Base-by-base conservation (phyloP, 768 basidiomycete species). In the Astraeus odoratus region DNA sequence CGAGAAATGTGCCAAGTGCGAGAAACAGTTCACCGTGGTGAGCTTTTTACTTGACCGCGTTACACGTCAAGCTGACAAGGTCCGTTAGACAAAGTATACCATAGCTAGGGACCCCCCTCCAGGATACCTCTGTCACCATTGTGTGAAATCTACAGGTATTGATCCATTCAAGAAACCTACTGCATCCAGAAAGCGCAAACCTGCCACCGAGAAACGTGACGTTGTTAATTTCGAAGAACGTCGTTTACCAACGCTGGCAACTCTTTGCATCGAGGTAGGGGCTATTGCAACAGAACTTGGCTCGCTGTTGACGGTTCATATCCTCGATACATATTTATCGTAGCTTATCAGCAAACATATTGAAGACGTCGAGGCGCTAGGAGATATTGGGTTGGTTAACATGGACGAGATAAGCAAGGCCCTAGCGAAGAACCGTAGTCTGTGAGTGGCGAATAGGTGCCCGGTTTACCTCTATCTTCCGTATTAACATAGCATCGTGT, bases 131-230 rank as follows among this genome's bases (percentile, higher is more conserved):
- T 99, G 95, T 58, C 83, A 91, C 54, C 65, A 69, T 8, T 99
- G 95, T 61, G 80, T 84, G 1, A 89, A 88, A 56, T 73, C 78
- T 0, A 75, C 80, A 3, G 91, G 88, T 5, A 67, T 70, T 1
- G 87, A 93, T 55, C 90, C 90, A 0, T 94, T 94, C 69, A 95
- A 93, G 62, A 91, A 89, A 52, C 72, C 81, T 15, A 66, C 73
- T 6, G 65, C 66, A 23, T 76, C 78, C 0, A 72, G 72, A 45
- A 87, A 81, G 60, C 78, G 81, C 42, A 83, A 78, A 52, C 64
- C 72, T 1, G 73, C 77, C 1, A 70, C 72, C 1, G 86, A 91
- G 25, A 85, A 76, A 57, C 78, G 85, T 15, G 81, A 71, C 22
- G 67, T 93, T 1, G 69, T 78, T 3, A 71, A 75, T 39, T 84